These are phyloP conservation scores for Ilyonectria destructans DNA, from an alignment of 2,329 filamentous ascomycete species.

Conservation along the genomic window DNA sequence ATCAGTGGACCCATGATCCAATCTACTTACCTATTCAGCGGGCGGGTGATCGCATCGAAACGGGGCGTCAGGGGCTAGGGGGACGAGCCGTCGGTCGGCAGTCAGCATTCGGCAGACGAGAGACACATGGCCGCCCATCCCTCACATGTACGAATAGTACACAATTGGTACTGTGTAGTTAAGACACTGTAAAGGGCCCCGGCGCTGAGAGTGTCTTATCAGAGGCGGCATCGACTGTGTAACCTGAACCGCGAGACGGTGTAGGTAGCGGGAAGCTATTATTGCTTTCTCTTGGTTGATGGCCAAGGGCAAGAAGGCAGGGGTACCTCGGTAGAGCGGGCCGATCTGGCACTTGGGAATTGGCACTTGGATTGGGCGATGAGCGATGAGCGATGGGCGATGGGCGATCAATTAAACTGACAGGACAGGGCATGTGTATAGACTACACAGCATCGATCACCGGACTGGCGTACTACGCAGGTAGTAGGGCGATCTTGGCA, in stretches of 20 bases:
- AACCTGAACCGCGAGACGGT: neutral
- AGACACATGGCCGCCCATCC: neutral
- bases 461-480: neutral
- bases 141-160: too few relatives aligned
- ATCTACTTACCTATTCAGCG: too few relatives aligned
- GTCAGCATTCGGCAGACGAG: neutral
- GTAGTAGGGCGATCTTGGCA: neutral
- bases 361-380: conserved; percentile 1
- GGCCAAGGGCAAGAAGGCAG: neutral
- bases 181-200: neutral
- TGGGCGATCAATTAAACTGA: conserved; percentile 5
- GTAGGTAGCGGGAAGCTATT: too few relatives aligned
- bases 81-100: neutral
- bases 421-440: neutral
- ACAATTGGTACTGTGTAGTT: neutral
- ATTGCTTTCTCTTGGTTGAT: neutral
- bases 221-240: neutral
- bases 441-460: neutral
- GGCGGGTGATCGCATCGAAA: neutral
- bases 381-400: neutral
- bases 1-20: neutral
- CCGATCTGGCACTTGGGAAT: conserved; percentile 14
- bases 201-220: neutral
- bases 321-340: conserved; percentile 12
- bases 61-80: neutral